Percentiles rank a stretch among this genome's conserved stretches.
Conservation (phyloP, 1,284 basidiomycete species). For the Cryptococcus sp. region DNA sequence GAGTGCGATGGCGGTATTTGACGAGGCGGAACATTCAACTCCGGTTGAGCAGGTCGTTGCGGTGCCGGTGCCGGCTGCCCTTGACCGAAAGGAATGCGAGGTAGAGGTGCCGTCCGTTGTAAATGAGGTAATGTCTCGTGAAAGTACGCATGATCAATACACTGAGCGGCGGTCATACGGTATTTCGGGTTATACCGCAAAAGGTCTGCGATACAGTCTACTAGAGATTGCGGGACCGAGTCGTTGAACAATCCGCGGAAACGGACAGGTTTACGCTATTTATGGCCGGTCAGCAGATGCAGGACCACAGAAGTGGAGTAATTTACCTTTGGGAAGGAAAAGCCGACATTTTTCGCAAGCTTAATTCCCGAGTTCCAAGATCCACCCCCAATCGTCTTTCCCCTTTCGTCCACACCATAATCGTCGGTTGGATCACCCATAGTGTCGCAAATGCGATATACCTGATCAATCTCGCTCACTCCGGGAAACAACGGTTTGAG, state of each 20-base stretch:
- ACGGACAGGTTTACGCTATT: slow-evolving; percentile 72
- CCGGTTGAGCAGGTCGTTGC: slow-evolving; percentile 33
- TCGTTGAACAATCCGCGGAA: slow-evolving; percentile 78
- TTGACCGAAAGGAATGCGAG: slow-evolving; percentile 56
- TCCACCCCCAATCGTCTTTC: slow-evolving; percentile 77
- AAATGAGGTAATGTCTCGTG: slow-evolving; percentile 61
- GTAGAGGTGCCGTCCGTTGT: slow-evolving; percentile 60
- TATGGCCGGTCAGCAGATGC: background rate
- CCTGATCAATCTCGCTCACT: slow-evolving; percentile 90
- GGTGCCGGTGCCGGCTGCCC: slow-evolving; percentile 44
- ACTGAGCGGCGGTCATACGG: slow-evolving; percentile 81
- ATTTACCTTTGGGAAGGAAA: slow-evolving; percentile 80
- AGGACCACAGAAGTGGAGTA: slow-evolving; percentile 5
- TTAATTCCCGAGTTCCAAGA: slow-evolving; percentile 81
- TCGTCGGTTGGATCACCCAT: slow-evolving; percentile 88
- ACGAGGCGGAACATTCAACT: slow-evolving; percentile 60
- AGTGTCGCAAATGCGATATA: slow-evolving; percentile 83
- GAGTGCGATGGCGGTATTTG: slow-evolving; percentile 65
- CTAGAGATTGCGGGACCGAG: slow-evolving; percentile 73
- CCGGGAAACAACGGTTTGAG: slow-evolving; percentile 97
- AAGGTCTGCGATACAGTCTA: slow-evolving; percentile 90
- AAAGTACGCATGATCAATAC: slow-evolving; percentile 86
- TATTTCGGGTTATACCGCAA: slow-evolving; percentile 88
- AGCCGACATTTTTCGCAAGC: slow-evolving; percentile 84
- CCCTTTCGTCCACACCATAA: slow-evolving; percentile 75